Conservation (phyloP, 2,329 filamentous ascomycete species). For the Ceratocystis ficicola region DNA sequence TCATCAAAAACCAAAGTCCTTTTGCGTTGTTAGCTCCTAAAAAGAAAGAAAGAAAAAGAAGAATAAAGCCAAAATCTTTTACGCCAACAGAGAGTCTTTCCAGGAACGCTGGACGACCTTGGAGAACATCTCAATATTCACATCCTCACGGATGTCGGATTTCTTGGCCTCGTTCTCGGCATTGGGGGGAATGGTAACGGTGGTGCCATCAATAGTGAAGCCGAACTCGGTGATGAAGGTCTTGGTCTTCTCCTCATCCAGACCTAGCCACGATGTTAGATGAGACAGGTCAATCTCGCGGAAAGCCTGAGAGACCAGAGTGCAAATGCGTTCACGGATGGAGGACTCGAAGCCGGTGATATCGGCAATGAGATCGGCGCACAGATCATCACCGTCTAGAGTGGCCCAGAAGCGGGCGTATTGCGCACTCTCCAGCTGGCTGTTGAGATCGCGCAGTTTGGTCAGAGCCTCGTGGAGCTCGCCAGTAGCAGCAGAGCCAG, state of each 20-base stretch:
- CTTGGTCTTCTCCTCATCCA: constrained; percentile 53
- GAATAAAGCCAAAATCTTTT: constrained; percentile 6
- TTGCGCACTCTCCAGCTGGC: constrained; percentile 76
- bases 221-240: constrained; percentile 77
- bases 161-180: constrained; percentile 97
- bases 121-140: constrained; percentile 76
- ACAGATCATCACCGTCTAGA: constrained; percentile 85
- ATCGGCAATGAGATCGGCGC: constrained; percentile 89
- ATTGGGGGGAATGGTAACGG: constrained; percentile 73
- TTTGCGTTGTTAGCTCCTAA: constrained; percentile 11
- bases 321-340: constrained; percentile 78
- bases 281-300: constrained; percentile 57
- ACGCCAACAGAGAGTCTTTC: constrained; percentile 45
- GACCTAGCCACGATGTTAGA: constrained; percentile 64
- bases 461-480: constrained; percentile 81
- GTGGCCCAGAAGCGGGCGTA: constrained; percentile 90
- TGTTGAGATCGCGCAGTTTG: constrained; percentile 75
- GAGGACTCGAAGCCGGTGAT: constrained; percentile 91
- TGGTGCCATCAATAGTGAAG: constrained; percentile 62
- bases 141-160: constrained; percentile 87
- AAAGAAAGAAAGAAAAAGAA: constrained; percentile 19
- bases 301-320: constrained; percentile 70
- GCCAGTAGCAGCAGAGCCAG: constrained; percentile 52
- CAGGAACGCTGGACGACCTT: constrained; percentile 73
- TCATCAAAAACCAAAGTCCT: constrained; percentile 6